Percentiles rank a stretch among this genome's conserved stretches.
These are phyloP conservation scores for Aphanomyces astaci DNA, from an alignment of 352 stramenopile species.

Conservation along the genomic window DNA sequence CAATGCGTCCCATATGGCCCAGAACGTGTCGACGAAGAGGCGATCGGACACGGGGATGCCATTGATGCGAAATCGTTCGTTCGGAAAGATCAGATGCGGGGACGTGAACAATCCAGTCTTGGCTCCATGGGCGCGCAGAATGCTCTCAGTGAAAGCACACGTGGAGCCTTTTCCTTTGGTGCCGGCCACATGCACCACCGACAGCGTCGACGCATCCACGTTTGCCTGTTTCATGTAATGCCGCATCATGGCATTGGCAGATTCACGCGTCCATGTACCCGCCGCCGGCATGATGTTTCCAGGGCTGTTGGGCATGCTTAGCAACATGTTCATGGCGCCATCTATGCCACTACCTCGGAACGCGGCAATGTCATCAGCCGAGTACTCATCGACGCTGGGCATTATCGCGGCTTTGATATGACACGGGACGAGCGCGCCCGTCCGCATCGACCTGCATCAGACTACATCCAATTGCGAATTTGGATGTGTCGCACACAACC, in stretches of 20 bases:
- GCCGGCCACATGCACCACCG: constrained; percentile 89
- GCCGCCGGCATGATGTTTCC: constrained; percentile 35
- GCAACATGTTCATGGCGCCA: constrained; percentile 42
- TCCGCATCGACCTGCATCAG: background rate
- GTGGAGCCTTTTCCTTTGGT: constrained; percentile 96
- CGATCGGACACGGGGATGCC: constrained; percentile 75
- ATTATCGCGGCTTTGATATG: background rate
- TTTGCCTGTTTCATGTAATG: constrained; percentile 58
- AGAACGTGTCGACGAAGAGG: constrained; percentile 74
- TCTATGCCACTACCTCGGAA: constrained; percentile 23
- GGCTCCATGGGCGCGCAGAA: constrained; percentile 63
- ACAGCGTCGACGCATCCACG: constrained; percentile 46
- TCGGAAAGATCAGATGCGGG: constrained; percentile 90
- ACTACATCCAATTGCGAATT: background rate
- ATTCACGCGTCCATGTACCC: constrained; percentile 38
- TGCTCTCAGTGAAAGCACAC: constrained; percentile 77
- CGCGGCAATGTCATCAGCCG: constrained; percentile 2
- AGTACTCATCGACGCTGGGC: background rate
- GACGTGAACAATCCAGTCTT: constrained; percentile 93
- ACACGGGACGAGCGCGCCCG: background rate
- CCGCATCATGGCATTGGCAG: constrained; percentile 74
- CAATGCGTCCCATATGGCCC: constrained; percentile 48
- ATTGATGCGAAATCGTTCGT: constrained; percentile 93
- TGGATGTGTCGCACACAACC: background rate
- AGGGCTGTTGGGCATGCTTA: constrained; percentile 58